These are phyloP conservation scores for Pisolithus orientalis DNA, from an alignment of 768 basidiomycete species.

Conservation along the genomic window DNA sequence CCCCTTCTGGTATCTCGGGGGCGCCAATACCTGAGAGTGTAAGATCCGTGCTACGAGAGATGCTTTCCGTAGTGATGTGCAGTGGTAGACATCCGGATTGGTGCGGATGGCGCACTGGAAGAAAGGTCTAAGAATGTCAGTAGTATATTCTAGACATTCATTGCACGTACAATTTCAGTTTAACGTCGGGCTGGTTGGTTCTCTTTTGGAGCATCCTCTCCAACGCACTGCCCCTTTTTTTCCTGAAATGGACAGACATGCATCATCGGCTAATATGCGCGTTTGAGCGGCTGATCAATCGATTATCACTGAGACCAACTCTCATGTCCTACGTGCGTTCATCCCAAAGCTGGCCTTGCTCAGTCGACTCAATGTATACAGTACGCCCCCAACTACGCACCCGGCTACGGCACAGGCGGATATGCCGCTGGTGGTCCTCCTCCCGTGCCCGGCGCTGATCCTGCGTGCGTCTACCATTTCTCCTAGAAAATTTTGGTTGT, in stretches of 20 bases:
- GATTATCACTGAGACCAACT: background rate
- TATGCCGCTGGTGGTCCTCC: conserved; percentile 5
- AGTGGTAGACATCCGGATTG: no score
- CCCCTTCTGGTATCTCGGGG: no score
- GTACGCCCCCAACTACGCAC: background rate
- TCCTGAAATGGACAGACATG: background rate
- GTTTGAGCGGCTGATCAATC: background rate
- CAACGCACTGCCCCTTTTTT: background rate
- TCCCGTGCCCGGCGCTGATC: conserved; percentile 56
- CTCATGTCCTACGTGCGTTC: background rate
- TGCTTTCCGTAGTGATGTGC: no score
- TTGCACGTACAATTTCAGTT: no score
- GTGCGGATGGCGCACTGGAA: no score
- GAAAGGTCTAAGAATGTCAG: no score
- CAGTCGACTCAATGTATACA: background rate
- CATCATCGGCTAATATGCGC: background rate
- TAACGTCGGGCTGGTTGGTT: background rate
- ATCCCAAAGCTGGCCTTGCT: background rate
- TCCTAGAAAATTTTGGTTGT: background rate
- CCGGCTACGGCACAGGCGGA: conserved; percentile 9
- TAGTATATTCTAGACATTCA: no score
- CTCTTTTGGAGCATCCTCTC: background rate
- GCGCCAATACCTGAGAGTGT: no score
- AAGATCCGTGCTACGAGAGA: no score
- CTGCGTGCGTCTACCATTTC: conserved; percentile 46